A percentile compares a stretch with the other conserved stretches of the same genome.
These are phyloP conservation scores for Balakata baccata DNA, from an alignment of 345 rosid species.

Conservation along the genomic window DNA sequence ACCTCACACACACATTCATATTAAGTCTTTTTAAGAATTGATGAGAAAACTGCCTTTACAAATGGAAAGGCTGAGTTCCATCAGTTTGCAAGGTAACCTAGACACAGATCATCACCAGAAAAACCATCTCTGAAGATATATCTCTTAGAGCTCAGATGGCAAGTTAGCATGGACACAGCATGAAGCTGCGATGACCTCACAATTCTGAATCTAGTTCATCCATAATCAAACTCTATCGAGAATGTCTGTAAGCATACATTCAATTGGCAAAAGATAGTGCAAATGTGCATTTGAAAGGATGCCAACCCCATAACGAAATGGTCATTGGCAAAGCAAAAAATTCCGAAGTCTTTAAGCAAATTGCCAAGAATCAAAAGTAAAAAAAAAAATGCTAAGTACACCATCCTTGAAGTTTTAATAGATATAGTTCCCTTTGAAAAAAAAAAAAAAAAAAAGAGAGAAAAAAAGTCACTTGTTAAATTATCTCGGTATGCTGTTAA, in stretches of 20 bases:
- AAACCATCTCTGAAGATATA: neutral
- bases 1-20: neutral
- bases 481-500: neutral
- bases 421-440: neutral
- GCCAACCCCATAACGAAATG: neutral
- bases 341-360: neutral
- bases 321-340: neutral
- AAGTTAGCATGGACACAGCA: neutral
- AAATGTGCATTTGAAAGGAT: neutral
- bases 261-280: neutral
- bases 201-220: neutral
- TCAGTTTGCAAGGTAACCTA: neutral
- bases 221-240: neutral
- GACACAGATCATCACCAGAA: neutral
- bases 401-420: neutral
- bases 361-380: neutral
- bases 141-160: neutral
- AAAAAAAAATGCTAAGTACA: neutral
- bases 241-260: neutral
- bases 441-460: no score
- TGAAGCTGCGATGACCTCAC: neutral
- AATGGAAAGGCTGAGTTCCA: neutral
- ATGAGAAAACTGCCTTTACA: neutral
- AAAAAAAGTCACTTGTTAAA: neutral
- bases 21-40: neutral